Evolutionary conservation across 1,284 basidiomycete genomes (phyloP).

Genomic region (Trametes versicolor): DNA sequence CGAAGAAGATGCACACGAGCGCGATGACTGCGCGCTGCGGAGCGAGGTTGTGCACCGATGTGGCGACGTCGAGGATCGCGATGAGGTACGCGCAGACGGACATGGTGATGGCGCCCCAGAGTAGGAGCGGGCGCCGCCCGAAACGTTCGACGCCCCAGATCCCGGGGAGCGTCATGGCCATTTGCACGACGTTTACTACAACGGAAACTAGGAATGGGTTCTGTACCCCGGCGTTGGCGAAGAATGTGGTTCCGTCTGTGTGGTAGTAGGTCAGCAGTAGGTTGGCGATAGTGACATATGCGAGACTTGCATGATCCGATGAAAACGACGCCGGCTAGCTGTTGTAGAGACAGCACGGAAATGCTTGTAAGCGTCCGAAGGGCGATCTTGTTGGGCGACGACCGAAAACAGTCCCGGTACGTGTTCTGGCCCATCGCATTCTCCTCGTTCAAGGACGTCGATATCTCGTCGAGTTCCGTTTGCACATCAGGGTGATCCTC

Average conservation of each 20-base stretch:
- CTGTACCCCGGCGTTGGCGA: slow-evolving; percentile 5
- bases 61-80: slow-evolving; percentile 5
- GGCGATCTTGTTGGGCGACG: slow-evolving; percentile 1
- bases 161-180: slow-evolving; percentile 10
- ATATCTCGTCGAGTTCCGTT: slow-evolving; percentile 74
- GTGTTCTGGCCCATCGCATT: slow-evolving; percentile 24
- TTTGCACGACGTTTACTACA: slow-evolving; percentile 7
- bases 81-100: slow-evolving; percentile 9
- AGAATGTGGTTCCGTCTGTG: slow-evolving; percentile 10
- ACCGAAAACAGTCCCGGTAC: slow-evolving; percentile 10
- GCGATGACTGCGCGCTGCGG: slow-evolving; percentile 8
- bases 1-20: slow-evolving; percentile 5
- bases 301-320: slow-evolving; percentile 6
- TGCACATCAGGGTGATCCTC: slow-evolving; percentile 63
- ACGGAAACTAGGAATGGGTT: slow-evolving; percentile 7
- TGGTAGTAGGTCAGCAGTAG: background rate
- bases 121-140: slow-evolving; percentile 4
- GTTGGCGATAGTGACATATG: background rate
- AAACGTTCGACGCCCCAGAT: slow-evolving; percentile 6
- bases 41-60: background rate
- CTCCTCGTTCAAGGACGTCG: slow-evolving; percentile 76
- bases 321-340: slow-evolving; percentile 7
- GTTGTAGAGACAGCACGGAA: slow-evolving; percentile 7
- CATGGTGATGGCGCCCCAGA: slow-evolving; percentile 5
- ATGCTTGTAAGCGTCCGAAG: slow-evolving; percentile 6